These are phyloP conservation scores for Croton laevigatus DNA, from an alignment of 441 rosid genomes.

Conservation along the genomic window DNA sequence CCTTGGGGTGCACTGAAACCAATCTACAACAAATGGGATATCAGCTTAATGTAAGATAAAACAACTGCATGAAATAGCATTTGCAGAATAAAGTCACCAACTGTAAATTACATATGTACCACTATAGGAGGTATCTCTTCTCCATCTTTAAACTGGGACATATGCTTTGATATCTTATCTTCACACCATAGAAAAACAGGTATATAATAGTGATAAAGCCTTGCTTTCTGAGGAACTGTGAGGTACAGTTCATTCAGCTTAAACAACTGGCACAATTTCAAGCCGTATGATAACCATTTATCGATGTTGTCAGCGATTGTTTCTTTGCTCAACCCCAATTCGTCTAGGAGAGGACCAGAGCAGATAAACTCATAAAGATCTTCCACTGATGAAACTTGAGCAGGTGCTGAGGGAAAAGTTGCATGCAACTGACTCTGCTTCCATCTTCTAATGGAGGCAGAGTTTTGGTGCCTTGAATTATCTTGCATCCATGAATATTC, in stretches of 20 bases:
- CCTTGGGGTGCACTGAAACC: conserved; percentile 99
- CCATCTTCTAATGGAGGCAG: conserved; percentile 19
- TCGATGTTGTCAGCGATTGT: conserved; percentile 68
- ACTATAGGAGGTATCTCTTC: conserved; percentile 83
- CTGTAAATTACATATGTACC: conserved; percentile 42
- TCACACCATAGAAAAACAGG: conserved; percentile 92
- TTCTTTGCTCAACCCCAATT: conserved; percentile 55
- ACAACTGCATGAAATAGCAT: conserved; percentile 9
- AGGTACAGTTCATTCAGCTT: conserved; percentile 68
- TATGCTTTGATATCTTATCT: conserved; percentile 63
- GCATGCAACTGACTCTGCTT: conserved; percentile 30
- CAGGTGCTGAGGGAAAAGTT: conserved; percentile 46
- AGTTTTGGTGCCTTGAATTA: conserved; percentile 33
- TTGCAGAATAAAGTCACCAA: conserved; percentile 3
- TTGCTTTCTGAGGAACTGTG: conserved; percentile 60
- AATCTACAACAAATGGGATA: conserved; percentile 47
- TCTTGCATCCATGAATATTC: conserved; percentile 57
- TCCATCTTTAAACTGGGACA: conserved; percentile 50
- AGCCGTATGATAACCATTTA: conserved; percentile 77
- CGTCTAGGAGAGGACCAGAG: conserved; percentile 75
- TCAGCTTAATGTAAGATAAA: conserved; percentile 12
- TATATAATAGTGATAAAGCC: conserved; percentile 85
- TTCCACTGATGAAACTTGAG: conserved; percentile 61
- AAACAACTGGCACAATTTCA: conserved; percentile 60
- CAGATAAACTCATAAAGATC: conserved; percentile 79